phyloP scores from a whole-genome alignment of 1,284 basidiomycete species.

The Heterobasidion occidentale region DNA sequence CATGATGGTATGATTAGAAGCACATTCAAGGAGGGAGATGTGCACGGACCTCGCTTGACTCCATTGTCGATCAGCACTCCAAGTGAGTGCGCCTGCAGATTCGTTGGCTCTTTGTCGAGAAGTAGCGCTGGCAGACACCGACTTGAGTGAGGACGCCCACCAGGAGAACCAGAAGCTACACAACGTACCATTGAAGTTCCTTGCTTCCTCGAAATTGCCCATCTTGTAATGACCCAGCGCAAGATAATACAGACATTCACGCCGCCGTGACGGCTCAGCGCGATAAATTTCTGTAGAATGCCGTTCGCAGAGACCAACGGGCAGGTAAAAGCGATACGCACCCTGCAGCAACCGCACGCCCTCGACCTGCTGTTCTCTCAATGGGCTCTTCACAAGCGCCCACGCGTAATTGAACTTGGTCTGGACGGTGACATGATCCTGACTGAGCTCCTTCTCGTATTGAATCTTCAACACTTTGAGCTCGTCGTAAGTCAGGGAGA shows the following conservation, averaged over 20 bases:
- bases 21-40: not conserved
- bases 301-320: not conserved
- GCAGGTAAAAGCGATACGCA: constrained; percentile 22
- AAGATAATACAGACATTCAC: constrained; percentile 97
- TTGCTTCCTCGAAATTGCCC: constrained; percentile 91
- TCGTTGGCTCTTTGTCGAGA: constrained; percentile 89
- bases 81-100: constrained; percentile 90
- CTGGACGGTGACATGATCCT: constrained; percentile 87
- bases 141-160: not conserved
- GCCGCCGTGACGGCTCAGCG: constrained; percentile 76
- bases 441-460: constrained; percentile 81
- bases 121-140: constrained; percentile 56
- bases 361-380: constrained; percentile 79
- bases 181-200: constrained; percentile 85
- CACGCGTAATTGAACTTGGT: constrained; percentile 98
- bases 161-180: not conserved
- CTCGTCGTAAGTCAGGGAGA: constrained; percentile 84
- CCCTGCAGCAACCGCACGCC: constrained; percentile 92
- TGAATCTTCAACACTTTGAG: constrained; percentile 81
- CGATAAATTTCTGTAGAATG: constrained; percentile 81
- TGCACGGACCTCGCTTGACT: constrained; percentile 68
- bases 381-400: constrained; percentile 89
- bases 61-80: constrained; percentile 81
- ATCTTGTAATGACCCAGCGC: constrained; percentile 97
- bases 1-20: not conserved